Conservation (phyloP, 192 early-diverging fungal species). For the Diversispora eburnea region DNA sequence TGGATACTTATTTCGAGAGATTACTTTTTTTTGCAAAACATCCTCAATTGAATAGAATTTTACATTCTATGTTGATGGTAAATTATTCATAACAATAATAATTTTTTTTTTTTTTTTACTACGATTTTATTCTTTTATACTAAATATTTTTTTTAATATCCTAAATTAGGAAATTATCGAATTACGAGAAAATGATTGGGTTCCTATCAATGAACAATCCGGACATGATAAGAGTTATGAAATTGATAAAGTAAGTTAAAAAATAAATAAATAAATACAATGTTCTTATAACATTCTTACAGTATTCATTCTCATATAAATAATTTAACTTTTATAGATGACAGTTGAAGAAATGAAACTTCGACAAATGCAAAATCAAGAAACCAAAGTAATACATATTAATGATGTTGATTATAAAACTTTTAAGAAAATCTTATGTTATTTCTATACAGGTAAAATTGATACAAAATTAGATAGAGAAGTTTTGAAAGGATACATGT, state of each 20-base stretch:
- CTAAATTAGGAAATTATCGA: not conserved
- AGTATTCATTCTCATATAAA: not conserved
- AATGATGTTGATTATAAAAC: not conserved
- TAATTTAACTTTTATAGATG: not conserved
- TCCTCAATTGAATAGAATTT: not conserved
- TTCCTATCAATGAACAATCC: not conserved
- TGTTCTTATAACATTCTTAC: not conserved
- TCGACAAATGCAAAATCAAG: not conserved
- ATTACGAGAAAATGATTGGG: not conserved
- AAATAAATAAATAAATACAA: no score
- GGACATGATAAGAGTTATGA: not conserved
- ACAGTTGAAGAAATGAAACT: not conserved
- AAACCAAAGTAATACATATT: not conserved
- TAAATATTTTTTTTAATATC: not conserved
- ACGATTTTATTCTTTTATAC: not conserved
- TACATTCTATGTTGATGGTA: not conserved
- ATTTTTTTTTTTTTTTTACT: not conserved
- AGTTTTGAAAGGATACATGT: conserved; percentile 3
- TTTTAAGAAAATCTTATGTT: conserved; percentile 3
- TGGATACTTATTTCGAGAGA: conserved; percentile 1
- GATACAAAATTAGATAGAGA: not conserved
- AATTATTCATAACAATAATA: not conserved
- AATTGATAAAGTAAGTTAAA: not conserved
- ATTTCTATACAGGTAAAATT: conserved; percentile 8
- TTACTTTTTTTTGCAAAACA: not conserved